A percentile compares a stretch with the other conserved stretches of the same genome.
phyloP scores from a whole-genome alignment of 306 rosid genomes.

The Carpinus viminea region DNA sequence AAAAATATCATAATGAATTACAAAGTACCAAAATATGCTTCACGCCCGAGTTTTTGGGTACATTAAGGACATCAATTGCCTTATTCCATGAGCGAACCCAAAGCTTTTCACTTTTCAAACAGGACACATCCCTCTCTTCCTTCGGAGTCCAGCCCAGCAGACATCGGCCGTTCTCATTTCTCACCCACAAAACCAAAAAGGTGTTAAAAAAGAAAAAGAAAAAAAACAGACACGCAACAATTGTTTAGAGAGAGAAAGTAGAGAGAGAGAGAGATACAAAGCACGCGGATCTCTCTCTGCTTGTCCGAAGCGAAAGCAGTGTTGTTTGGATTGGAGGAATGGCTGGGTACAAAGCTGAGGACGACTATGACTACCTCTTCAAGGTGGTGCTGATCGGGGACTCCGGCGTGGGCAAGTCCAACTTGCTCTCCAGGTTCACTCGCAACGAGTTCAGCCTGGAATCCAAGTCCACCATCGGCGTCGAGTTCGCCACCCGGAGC shows the following conservation, averaged over 20 bases:
- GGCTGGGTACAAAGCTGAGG: slow-evolving; percentile 63
- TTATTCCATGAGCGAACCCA: background rate
- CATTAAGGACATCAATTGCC: background rate
- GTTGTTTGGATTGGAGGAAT: slow-evolving; percentile 10
- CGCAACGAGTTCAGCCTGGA: slow-evolving; percentile 63
- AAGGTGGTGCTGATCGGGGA: slow-evolving; percentile 58
- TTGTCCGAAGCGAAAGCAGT: slow-evolving; percentile 13
- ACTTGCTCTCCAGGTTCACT: slow-evolving; percentile 61
- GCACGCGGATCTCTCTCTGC: background rate
- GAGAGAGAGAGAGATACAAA: background rate
- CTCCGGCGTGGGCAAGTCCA: slow-evolving; percentile 60
- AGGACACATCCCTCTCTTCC: no score
- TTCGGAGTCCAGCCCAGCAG: slow-evolving; percentile 8
- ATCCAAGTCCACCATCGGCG: slow-evolving; percentile 63
- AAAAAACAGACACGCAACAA: background rate
- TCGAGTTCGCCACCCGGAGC: slow-evolving; percentile 68
- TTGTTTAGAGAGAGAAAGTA: background rate
- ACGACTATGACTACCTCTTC: slow-evolving; percentile 59
- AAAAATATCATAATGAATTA: no score
- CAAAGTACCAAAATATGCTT: background rate
- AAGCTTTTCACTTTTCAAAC: background rate
- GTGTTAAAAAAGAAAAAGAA: no score
- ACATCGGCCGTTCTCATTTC: background rate
- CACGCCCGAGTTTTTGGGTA: background rate
- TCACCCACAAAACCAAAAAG: background rate